Evolutionary conservation across 805 yeast species (phyloP).

Genomic region (Kuraishia piskuri): DNA sequence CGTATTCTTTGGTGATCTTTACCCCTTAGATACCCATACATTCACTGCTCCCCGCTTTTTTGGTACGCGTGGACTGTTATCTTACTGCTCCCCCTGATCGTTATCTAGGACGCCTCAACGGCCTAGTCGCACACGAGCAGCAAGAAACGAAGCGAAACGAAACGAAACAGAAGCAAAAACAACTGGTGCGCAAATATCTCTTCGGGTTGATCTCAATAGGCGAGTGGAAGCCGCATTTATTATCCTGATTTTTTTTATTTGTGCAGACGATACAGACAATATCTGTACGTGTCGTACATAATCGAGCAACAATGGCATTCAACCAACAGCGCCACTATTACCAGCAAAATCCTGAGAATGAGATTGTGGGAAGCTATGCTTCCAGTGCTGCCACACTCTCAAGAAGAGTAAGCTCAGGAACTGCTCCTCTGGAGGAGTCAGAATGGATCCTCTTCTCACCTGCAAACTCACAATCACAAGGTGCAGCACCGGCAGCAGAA

Average conservation of each 20-base stretch:
- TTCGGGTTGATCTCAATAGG: background rate
- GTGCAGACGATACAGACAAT: too few species aligned
- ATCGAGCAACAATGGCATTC: background rate
- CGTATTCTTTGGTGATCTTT: background rate
- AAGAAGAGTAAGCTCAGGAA: background rate
- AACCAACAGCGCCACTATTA: background rate
- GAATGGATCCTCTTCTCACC: conserved; percentile 25
- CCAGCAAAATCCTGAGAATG: background rate
- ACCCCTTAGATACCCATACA: background rate
- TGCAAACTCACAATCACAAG: conserved; percentile 7
- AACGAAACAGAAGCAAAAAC: background rate
- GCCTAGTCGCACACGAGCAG: background rate
- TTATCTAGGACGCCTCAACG: background rate
- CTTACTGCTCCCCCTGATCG: background rate
- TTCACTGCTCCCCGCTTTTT: background rate
- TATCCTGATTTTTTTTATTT: too few species aligned
- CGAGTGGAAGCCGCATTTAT: background rate
- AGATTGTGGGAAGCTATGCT: background rate
- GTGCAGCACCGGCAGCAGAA: conserved; percentile 5
- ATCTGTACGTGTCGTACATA: background rate
- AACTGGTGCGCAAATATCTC: background rate
- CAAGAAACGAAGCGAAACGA: background rate
- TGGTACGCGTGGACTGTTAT: background rate
- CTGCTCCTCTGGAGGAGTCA: conserved; percentile 11
- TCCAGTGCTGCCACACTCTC: background rate